Evolutionary conservation across 148 eudicot genomes (phyloP).

Genomic region (Chenopodium formosanum): DNA sequence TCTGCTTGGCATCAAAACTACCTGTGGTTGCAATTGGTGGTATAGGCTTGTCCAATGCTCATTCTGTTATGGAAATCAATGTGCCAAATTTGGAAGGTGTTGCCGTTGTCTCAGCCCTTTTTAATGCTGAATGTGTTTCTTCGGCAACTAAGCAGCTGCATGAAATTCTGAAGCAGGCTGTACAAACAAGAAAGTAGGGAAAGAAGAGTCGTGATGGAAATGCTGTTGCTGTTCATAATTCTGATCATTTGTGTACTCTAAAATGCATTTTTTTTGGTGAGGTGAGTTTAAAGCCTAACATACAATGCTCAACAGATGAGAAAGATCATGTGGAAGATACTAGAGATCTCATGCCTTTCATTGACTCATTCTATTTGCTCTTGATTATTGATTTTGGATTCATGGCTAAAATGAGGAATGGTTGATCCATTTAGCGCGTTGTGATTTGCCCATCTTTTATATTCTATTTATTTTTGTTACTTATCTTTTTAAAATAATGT

Average conservation of each 20-base stretch:
- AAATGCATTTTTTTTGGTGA: background rate
- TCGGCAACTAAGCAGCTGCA: slow-evolving; percentile 56
- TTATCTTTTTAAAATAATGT: no score
- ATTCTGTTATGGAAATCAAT: slow-evolving; percentile 56
- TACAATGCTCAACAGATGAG: background rate
- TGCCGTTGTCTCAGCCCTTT: slow-evolving; percentile 85
- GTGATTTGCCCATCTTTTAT: no score
- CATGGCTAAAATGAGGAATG: background rate
- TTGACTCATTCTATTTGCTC: background rate
- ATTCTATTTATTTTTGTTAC: no score
- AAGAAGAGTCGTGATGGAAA: background rate
- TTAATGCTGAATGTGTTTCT: slow-evolving; percentile 61
- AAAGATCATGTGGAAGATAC: background rate
- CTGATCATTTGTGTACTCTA: background rate
- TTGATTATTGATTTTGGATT: background rate
- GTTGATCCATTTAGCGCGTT: no score
- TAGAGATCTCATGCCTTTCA: background rate
- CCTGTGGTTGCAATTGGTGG: slow-evolving; percentile 97
- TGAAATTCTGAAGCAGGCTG: slow-evolving; percentile 40
- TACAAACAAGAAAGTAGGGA: slow-evolving; percentile 15
- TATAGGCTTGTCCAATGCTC: slow-evolving; percentile 57
- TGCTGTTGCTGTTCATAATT: background rate
- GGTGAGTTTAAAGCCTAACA: background rate
- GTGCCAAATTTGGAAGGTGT: slow-evolving; percentile 65
- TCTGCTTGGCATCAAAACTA: slow-evolving; percentile 67